Evolutionary conservation across 1,284 basidiomycete genomes (phyloP).

Genomic region (Trametes pubescens): DNA sequence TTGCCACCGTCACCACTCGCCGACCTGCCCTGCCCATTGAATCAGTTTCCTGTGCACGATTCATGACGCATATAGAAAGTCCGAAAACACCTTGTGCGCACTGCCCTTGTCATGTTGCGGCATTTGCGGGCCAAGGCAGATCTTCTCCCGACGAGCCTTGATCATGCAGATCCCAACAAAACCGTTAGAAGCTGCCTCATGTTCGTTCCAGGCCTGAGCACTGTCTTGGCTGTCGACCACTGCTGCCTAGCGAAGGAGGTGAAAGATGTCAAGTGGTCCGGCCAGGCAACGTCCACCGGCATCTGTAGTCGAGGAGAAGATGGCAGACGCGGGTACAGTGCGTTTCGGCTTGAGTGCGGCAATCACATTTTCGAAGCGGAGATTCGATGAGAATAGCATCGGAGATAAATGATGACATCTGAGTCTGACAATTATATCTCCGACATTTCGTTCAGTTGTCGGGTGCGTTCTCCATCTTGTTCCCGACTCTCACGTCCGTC

Average conservation of each 20-base stretch:
- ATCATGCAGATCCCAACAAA: background rate
- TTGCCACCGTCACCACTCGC: background rate
- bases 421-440: background rate
- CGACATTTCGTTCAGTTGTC: background rate
- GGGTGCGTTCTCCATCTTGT: background rate
- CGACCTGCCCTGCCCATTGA: background rate
- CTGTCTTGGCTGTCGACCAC: background rate
- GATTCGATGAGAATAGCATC: too few species aligned
- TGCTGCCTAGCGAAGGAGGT: background rate
- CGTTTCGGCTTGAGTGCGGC: background rate
- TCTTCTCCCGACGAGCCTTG: background rate
- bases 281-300: background rate
- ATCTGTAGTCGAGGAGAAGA: constrained; percentile 2
- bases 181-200: too few species aligned
- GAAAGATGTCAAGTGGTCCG: background rate
- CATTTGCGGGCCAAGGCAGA: background rate
- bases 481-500: constrained; percentile 3
- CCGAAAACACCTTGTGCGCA: background rate
- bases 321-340: background rate
- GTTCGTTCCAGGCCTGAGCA: background rate
- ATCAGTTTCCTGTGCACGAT: background rate
- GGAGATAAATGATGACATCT: background rate
- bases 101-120: background rate
- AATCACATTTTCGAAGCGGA: background rate
- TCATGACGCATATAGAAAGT: background rate